Base-by-base conservation (phyloP, 352 stramenopile genomes). In the Achlya hypogyna region DNA sequence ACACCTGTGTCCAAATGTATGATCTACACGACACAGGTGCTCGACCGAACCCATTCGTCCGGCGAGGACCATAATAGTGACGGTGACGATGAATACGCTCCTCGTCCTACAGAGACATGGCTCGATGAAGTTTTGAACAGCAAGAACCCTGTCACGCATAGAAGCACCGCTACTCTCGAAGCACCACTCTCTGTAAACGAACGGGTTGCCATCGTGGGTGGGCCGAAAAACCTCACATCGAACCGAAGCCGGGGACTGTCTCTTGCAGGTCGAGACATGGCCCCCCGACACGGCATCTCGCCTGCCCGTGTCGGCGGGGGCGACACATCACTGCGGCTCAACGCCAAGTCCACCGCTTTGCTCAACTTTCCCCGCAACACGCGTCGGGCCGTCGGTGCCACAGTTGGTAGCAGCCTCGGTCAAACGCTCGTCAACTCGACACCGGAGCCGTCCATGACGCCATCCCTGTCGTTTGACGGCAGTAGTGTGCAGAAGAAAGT, bases 1-100 rank as follows among this genome's bases (percentile, higher is more conserved):
- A 67, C 60, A 5, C 60, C 60, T 25, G 60, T 67, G 5, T 67
- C 60, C 29, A 67, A 58, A 34, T 67, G 60, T 34, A 67, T 67
- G 45, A 35, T 56, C 6, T 56, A 56, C 31, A 56, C 49, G 49
- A 56, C 49, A 20, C 2, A 3, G 10, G 49, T 56, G 49, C 49
- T 56, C 31, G 49, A 56, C 12, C 49, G 49, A 10, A 56, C 31
- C 25, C 16, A 56, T 20, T 56, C 38, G 32, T 5, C 32, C 28
- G 14, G 25, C 3, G 34, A 1, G 9, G 43, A 59, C 34, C 6
- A n/a, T 25, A 32, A 14, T 9, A 63, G 9, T 1, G 34, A 35
- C 14, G 22, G 38, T 2, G 59, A 49, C 42, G 34, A 63, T 22
- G 54, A 63, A 9, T 29, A 56, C 16, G 34, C 42, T 5, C 23